Conservation (phyloP, 305 asterid genomes). For the Salvia sclarea region DNA sequence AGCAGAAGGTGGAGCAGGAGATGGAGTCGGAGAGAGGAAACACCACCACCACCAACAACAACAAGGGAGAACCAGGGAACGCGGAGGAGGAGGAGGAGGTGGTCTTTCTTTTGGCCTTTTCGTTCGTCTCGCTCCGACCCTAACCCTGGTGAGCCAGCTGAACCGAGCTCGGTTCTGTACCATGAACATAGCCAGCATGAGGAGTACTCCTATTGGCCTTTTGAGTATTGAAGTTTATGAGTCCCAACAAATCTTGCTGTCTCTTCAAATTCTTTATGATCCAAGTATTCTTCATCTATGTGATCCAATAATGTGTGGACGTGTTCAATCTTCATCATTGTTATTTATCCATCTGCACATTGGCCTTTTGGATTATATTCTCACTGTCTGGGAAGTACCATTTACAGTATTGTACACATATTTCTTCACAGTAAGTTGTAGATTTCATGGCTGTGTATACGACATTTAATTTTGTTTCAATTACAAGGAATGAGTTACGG, state of each 20-base stretch:
- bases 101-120: conserved; percentile 93
- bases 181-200: conserved; percentile 52
- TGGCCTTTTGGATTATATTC: not conserved
- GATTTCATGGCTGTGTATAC: not conserved
- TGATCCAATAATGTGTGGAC: conserved; percentile 33
- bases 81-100: conserved; percentile 60
- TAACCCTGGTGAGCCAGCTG: conserved; percentile 43
- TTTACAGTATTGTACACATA: not conserved
- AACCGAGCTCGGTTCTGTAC: conserved; percentile 49
- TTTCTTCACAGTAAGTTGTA: not conserved
- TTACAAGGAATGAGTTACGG: not conserved
- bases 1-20: conserved; percentile 61
- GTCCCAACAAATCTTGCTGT: not conserved
- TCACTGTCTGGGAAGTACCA: not conserved
- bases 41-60: not conserved
- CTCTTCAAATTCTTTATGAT: conserved; percentile 1
- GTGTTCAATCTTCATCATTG: not conserved
- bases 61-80: conserved; percentile 43
- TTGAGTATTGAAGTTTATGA: conserved; percentile 45
- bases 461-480: not conserved
- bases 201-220: conserved; percentile 70
- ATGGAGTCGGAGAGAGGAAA: conserved; percentile 40
- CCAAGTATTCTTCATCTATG: conserved; percentile 36
- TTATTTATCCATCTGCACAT: not conserved
- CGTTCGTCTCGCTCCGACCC: conserved; percentile 57